These are phyloP conservation scores for Cyberlindnera xishuangbannaensis DNA, from an alignment of 805 yeast species.

Conservation along the genomic window DNA sequence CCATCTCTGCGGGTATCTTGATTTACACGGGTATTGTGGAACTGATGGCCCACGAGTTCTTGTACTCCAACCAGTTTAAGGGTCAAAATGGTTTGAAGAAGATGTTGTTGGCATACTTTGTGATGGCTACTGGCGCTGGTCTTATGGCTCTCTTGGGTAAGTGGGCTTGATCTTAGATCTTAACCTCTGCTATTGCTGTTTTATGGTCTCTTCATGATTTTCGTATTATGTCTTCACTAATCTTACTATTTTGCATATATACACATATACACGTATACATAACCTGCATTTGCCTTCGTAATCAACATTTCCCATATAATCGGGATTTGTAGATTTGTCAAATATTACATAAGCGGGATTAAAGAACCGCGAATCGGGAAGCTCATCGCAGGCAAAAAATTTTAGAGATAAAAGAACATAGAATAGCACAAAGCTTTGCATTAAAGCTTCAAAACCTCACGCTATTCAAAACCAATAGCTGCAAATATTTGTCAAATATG, in stretches of 20 bases:
- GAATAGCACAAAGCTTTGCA: background rate
- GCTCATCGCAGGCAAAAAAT: too few relatives aligned
- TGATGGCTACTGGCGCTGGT: slow-evolving; percentile 62
- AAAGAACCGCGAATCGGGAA: too few relatives aligned
- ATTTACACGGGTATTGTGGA: slow-evolving; percentile 75
- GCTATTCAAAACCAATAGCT: too few relatives aligned
- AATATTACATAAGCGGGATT: too few relatives aligned
- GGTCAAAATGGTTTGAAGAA: slow-evolving; percentile 48
- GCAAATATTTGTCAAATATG: slow-evolving; percentile 38
- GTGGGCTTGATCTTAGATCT: slow-evolving; percentile 45
- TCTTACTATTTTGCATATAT: too few relatives aligned
- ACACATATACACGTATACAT: too few relatives aligned
- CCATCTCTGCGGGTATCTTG: slow-evolving; percentile 73
- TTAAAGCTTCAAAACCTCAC: too few relatives aligned
- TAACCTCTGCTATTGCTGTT: background rate
- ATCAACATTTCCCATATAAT: too few relatives aligned
- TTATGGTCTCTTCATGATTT: background rate
- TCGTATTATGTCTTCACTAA: too few relatives aligned
- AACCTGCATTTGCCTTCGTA: too few relatives aligned
- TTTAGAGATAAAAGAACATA: background rate
- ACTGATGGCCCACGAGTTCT: slow-evolving; percentile 71
- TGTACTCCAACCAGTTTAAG: slow-evolving; percentile 56
- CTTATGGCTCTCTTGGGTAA: slow-evolving; percentile 72
- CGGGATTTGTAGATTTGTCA: too few relatives aligned
- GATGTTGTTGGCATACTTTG: slow-evolving; percentile 45